Evolutionary conservation across 2,329 filamentous ascomycete species (phyloP), one percentile per base, ranked within the genome.

Genomic region (Colletotrichum magnum): DNA sequence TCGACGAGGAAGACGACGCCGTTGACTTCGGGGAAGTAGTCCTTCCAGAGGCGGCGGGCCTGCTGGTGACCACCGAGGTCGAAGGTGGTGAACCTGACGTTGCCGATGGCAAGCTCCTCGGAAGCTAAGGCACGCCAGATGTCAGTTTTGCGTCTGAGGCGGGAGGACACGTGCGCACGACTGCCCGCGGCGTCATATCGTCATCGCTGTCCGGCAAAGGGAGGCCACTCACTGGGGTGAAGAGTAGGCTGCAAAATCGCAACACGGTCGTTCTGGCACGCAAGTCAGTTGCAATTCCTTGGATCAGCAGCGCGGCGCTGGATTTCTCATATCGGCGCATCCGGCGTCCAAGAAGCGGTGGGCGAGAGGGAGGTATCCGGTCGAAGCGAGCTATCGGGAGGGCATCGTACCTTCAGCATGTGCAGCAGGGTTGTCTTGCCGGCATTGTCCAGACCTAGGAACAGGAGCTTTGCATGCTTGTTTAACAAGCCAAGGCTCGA

Each of bases 1-100:
- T 99, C 96, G 76, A 99, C 94, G 68, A 98, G 92, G 88, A 98
- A 99, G 75, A 99, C 95, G 76, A 98, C 97, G 70, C 95, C 95
- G 82, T 92, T 94, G 73, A 97, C 94, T 86, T 97, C 95, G 76
- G 94, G 94, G 88, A 97, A 97, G 85, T 97, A 97, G 79, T 97
- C 94, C 82, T 95, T 95, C 94, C 95, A 97, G 76, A 97, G 91
- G 77, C 95, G 94, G 75, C 95, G 94, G 72, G 94, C 94, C 87
- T 98, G 95, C 84, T 96, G 93, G 85, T 97, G 94, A 83, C 94
- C 94, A 80, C 94, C 94, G 69, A 97, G 86, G 82, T 97, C 94
- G 80, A 97, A 97, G 63, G 94, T 97, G 73, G 94, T 97, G 85
- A 97, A 97, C 80, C 93, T 93, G 79, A 97, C 93, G 81, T 95